These are phyloP conservation scores for Heimioporus sp. DNA, from an alignment of 768 basidiomycete species.

Conservation along the genomic window DNA sequence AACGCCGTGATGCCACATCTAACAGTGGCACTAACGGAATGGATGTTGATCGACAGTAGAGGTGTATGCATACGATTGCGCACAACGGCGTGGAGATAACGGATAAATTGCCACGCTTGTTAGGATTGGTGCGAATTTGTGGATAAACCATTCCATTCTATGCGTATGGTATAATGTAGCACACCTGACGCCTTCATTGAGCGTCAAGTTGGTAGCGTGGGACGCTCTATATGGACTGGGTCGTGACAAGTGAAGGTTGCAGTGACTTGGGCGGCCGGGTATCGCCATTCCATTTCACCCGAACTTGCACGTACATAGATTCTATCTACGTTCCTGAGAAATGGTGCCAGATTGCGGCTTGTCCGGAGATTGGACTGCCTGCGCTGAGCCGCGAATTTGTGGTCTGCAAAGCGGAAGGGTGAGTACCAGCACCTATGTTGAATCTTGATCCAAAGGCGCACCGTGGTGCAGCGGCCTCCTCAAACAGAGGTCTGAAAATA, in stretches of 20 bases:
- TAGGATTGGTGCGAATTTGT: conserved; percentile 14
- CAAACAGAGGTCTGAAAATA: conserved; percentile 56
- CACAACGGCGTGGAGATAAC: conserved; percentile 28
- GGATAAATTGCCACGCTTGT: conserved; percentile 20
- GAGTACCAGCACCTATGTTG: neutral
- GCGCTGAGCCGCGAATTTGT: conserved; percentile 1
- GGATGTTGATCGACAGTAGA: conserved; percentile 32
- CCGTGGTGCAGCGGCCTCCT: conserved; percentile 12
- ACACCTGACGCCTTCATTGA: conserved; percentile 8
- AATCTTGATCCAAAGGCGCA: conserved; percentile 3
- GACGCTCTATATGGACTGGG: neutral
- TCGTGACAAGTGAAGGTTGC: neutral
- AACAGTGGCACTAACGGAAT: conserved; percentile 23
- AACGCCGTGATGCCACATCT: conserved; percentile 40
- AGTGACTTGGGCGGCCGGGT: neutral
- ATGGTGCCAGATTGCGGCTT: conserved; percentile 1
- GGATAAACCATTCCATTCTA: conserved; percentile 1
- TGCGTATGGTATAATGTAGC: conserved; percentile 8
- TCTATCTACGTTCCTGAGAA: conserved; percentile 11
- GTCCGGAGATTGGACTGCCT: neutral
- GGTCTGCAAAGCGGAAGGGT: conserved; percentile 9
- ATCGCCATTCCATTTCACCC: neutral
- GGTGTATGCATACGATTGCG: conserved; percentile 1
- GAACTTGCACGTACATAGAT: neutral
- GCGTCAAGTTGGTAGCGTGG: conserved; percentile 11